phyloP scores from a whole-genome alignment of 2,329 filamentous ascomycete species.

The Leptosphaerulina australis region DNA sequence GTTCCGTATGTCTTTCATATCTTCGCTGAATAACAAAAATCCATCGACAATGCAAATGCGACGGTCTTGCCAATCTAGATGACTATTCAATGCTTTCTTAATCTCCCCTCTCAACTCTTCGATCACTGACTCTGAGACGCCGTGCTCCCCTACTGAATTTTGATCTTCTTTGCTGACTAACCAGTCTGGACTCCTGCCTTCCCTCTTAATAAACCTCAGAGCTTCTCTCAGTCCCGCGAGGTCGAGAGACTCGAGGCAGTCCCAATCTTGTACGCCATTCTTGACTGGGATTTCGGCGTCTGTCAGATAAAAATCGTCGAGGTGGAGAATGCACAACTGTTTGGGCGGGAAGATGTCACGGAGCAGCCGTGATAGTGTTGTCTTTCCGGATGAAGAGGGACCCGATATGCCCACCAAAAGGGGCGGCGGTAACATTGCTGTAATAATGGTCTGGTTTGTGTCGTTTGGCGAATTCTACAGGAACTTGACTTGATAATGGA shows the following conservation, averaged over 20 bases:
- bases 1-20: constrained; percentile 58
- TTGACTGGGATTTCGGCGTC: constrained; percentile 69
- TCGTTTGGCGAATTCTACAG: no score
- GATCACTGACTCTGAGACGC: constrained; percentile 39
- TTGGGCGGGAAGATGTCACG: constrained; percentile 73
- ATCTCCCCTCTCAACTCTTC: constrained; percentile 45
- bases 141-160: constrained; percentile 57
- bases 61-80: constrained; percentile 25
- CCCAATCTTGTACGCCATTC: constrained; percentile 79
- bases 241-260: constrained; percentile 80
- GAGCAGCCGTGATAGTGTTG: constrained; percentile 84
- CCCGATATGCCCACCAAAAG: constrained; percentile 84
- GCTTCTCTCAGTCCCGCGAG: constrained; percentile 70
- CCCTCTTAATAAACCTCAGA: constrained; percentile 70
- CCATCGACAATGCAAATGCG: constrained; percentile 76
- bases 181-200: constrained; percentile 64
- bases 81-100: constrained; percentile 12
- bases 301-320: constrained; percentile 93
- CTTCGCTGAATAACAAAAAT: constrained; percentile 78
- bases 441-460: no score
- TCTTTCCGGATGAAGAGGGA: constrained; percentile 92
- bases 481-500: constrained; percentile 12
- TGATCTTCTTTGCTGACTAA: constrained; percentile 63
- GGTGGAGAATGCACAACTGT: constrained; percentile 79
- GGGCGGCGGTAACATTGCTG: constrained; percentile 28